Evolutionary conservation across 352 stramenopile genomes (phyloP), one percentile per base, ranked within the genome.

Genomic region (Pythium aristosporum): DNA sequence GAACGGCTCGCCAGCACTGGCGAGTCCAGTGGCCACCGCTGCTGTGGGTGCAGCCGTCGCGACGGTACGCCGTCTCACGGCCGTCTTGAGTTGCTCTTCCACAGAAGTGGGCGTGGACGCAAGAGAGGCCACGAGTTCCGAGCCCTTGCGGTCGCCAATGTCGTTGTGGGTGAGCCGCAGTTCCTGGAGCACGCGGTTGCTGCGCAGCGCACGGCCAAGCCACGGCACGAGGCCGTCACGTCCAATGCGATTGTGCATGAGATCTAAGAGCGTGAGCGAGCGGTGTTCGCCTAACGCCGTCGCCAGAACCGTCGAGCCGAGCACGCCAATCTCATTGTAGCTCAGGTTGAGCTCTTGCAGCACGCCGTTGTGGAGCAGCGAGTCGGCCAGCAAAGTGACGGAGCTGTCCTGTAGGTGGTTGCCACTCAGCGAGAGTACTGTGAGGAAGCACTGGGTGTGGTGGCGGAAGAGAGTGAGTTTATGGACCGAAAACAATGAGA

Each of bases 221-320:
- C 84, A 92, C 18, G 76, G 73, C 9, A 61, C 67, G 23, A 91
- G 67, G 3, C 84, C 84, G 10, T 85, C 74, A 5, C 61, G 69
- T 8, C 81, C 79, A 23, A 91, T 87, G 21, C 69, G 80, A 41
- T 92, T 92, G 73, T 92, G 80, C 60, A 73, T 80, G 34, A 92
- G 69, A 59, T 92, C 80, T 8, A 92, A 51, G 0, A 82, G 32
- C 28, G 54, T 68, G 36, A 92, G 60, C 28, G 72, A 59, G 0
- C 46, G 39, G 46, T 92, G 88, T 13, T 69, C 60, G 6, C 47
- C 53, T 25, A 92, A 50, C 15, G 73, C 76, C 25, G 77, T 81
- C 21, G 82, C 84, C 18, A 92, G 63, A 2, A 77, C 67, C 15
- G 72, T 78, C 15, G 82, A 90, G 1, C 84, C 84, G 21, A 78